These are phyloP conservation scores for Neoboletus subvelutipes DNA, from an alignment of 768 basidiomycete species.

Conservation along the genomic window DNA sequence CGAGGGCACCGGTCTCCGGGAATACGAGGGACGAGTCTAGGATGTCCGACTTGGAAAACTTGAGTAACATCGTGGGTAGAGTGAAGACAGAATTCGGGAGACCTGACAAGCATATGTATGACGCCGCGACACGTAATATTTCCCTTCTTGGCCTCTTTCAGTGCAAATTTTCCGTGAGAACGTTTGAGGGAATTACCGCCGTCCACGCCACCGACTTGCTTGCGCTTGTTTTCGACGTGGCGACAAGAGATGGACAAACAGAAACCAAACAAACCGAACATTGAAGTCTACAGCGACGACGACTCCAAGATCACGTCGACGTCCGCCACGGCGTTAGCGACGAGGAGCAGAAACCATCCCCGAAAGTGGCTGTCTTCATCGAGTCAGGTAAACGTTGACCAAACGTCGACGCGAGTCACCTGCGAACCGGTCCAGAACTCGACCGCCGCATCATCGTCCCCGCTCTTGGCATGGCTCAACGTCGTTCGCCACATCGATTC, in stretches of 20 bases:
- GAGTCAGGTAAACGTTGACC: conserved; percentile 1
- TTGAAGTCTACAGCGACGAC: conserved; percentile 30
- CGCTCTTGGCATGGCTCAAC: conserved; percentile 39
- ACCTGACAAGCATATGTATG: background rate
- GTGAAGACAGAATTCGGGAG: background rate
- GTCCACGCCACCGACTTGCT: conserved; percentile 23
- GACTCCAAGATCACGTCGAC: conserved; percentile 29
- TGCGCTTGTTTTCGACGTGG: conserved; percentile 31
- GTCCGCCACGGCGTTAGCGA: conserved; percentile 19
- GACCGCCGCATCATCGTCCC: conserved; percentile 19
- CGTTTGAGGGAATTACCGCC: background rate
- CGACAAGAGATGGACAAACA: conserved; percentile 28
- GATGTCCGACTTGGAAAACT: conserved; percentile 58
- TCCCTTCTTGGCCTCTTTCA: background rate
- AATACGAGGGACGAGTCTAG: conserved; percentile 55
- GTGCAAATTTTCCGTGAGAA: conserved; percentile 7
- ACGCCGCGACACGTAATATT: background rate
- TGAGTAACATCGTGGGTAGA: conserved; percentile 47
- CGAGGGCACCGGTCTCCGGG: conserved; percentile 47
- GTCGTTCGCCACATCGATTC: conserved; percentile 47
- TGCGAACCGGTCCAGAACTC: conserved; percentile 10
- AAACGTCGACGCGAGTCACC: conserved; percentile 12
- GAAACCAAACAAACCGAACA: conserved; percentile 29
- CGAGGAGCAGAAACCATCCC: conserved; percentile 11
- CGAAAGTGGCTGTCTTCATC: conserved; percentile 3